Base-by-base conservation (phyloP, 306 rosid species). In the Castanea mollissima region DNA sequence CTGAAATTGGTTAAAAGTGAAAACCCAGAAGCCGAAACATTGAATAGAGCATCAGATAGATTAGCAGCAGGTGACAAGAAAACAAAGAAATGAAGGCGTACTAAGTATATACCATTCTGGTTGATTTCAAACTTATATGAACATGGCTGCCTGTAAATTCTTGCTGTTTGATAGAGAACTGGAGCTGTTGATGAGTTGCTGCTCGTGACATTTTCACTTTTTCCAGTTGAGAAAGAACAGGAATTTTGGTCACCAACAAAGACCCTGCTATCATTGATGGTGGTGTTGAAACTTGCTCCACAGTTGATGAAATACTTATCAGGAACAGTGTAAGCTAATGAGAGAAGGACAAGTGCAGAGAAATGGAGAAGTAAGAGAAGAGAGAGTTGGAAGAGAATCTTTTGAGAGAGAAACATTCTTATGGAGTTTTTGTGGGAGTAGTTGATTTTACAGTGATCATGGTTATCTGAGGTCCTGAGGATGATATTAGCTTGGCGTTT, bases 1-100 rank as follows among this genome's bases (percentile, higher is more conserved):
- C 31, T 4, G n/a, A 81, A 85, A 49, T 76, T 76, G 5, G 16
- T 71, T 34, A 87, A 31, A 55, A 83, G 75, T 27, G 20, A 44
- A 60, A 85, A 87, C 0, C 59, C 25, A 13, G 78, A 54, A 21
- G 81, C 80, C 0, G 81, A 71, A 74, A 89, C 90, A 41, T 81
- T 75, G 85, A 89, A 91, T 8, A 44, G 78, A 16, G 90, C 93
- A 0, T 62, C 15, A 3, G 86, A 63, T 16, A 87, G 82, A 25
- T 74, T 49, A 49, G 54, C 70, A 49, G 19, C 5, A 5, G 1
- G 78, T 10, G 78, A 49, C 16, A 49, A 49, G 54, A 49, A 87
- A 87, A 90, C 74, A 2, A 58, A 82, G 84, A 91, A 91, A 64
- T 91, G 91, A 23, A 89, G 85, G 57, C 91, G 91, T 31, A 89